Evolutionary conservation across 2,329 filamentous ascomycete species (phyloP), one percentile per base, ranked within the genome.

Genomic region (Penicillium glabrum): DNA sequence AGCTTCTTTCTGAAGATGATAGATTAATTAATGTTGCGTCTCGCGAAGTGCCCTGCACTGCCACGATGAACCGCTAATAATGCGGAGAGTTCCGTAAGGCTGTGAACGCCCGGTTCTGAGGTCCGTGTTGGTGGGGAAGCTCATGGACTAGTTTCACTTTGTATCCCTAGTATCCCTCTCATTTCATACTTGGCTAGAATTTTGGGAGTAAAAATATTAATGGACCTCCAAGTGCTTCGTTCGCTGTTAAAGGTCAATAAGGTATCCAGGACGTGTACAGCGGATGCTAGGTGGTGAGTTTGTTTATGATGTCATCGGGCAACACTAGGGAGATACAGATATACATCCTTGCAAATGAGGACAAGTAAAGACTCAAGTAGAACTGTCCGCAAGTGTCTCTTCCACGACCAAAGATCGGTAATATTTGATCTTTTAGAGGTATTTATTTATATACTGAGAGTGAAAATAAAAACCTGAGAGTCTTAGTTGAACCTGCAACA

Each of bases 41-140:
- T 41, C 50, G 45, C 44, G 47, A 52, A 48, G 45, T 53, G 48
- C 48, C 51, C 54, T 48, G 31, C 51, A 57, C 35, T 39, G 51
- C 44, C 54, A 48, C 57, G 47, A 27, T 29, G 21, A 21, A 41
- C 26, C 16, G 51, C 41, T 51, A 31, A 27, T 10, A 37, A 29
- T 10, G 41, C 10, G 24, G 39, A 24, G 27, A 24, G 23, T 41
- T 41, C 11, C 39, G 39, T 13, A 49, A 47, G 39, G 49, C 33
- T 46, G 33, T 54, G 16, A 26, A 23, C 39, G 39, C 46, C 46
- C 35, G 21, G 27, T 50, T 24, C 24, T 24, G 49, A 4, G 49
- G 26, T 19, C 44, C 44, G 27, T n/a, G 44, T 46, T 21, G 39
- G 39, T 13, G 39, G 39, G 39, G 37, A 23, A 41, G 19, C 37